Percentiles rank a stretch among this genome's conserved stretches.
Evolutionary conservation across 2,329 filamentous ascomycete genomes (phyloP).

Genomic region (Aschersonia sp.): DNA sequence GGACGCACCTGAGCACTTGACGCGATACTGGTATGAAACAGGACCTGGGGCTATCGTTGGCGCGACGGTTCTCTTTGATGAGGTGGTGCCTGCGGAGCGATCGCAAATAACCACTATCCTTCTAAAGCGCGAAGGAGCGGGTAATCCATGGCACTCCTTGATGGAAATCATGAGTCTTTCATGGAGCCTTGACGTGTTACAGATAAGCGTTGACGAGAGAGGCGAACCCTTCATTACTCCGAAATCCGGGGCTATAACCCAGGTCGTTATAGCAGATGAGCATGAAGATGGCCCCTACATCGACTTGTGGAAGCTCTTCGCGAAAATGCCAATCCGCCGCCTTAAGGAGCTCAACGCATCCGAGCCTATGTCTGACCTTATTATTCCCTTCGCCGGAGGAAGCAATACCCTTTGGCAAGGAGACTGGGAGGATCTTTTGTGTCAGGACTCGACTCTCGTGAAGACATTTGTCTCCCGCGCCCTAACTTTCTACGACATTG

Average conservation of each 20-base stretch:
- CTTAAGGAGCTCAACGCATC: conserved; percentile 9
- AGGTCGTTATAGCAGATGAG: conserved; percentile 21
- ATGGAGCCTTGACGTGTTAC: conserved; percentile 17
- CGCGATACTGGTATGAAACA: conserved; percentile 16
- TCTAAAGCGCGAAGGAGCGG: conserved; percentile 18
- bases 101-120: conserved; percentile 8
- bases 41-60: conserved; percentile 12
- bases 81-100: not conserved
- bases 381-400: conserved; percentile 24
- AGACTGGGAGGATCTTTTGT: conserved; percentile 19
- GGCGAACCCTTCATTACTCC: conserved; percentile 9
- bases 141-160: conserved; percentile 19
- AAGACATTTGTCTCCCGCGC: conserved; percentile 17
- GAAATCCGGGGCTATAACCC: conserved; percentile 11
- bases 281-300: conserved; percentile 18
- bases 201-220: conserved; percentile 10
- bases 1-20: conserved; percentile 4
- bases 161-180: conserved; percentile 19
- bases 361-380: conserved; percentile 12
- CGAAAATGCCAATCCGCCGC: conserved; percentile 14
- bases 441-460: conserved; percentile 9
- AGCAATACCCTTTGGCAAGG: conserved; percentile 27
- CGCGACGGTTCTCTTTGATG: conserved; percentile 6
- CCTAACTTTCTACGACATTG: conserved; percentile 14
- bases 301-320: conserved; percentile 22